These are phyloP conservation scores for Phytophthora quininea DNA, from an alignment of 352 stramenopile genomes.

Conservation along the genomic window DNA sequence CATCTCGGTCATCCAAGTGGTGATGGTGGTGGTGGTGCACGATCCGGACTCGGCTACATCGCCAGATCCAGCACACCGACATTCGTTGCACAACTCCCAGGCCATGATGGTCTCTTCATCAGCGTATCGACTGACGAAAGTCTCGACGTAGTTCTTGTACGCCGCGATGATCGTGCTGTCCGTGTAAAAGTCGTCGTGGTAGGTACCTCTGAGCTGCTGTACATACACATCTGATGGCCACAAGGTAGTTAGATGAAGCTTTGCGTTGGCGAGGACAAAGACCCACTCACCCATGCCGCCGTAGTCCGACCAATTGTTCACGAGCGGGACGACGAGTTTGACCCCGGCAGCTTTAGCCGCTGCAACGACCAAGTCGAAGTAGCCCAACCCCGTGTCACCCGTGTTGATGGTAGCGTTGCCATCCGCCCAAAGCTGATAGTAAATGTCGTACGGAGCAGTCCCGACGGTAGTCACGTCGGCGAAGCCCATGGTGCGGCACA, in stretches of 20 bases:
- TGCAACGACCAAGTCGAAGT: constrained; percentile 18
- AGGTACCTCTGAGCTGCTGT: constrained; percentile 33
- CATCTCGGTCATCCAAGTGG: constrained; percentile 17
- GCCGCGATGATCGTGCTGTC: constrained; percentile 34
- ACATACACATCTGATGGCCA: constrained; percentile 29
- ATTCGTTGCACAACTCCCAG: constrained; percentile 35
- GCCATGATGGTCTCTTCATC: constrained; percentile 37
- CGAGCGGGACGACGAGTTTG: constrained; percentile 23
- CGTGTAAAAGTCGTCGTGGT: constrained; percentile 45
- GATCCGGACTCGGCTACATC: not conserved
- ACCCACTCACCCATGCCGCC: constrained; percentile 14
- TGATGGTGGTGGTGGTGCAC: constrained; percentile 17
- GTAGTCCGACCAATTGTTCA: constrained; percentile 25
- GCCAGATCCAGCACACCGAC: constrained; percentile 35
- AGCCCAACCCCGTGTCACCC: constrained; percentile 7
- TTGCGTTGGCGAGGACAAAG: not conserved
- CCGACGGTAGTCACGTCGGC: constrained; percentile 6
- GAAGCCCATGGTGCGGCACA: constrained; percentile 16
- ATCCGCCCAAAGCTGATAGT: constrained; percentile 16
- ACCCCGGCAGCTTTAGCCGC: constrained; percentile 21
- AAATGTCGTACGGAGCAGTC: constrained; percentile 6
- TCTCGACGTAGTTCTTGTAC: constrained; percentile 41
- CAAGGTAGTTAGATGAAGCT: not conserved
- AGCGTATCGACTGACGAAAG: constrained; percentile 25
- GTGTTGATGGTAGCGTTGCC: constrained; percentile 19